Evolutionary conservation across 345 rosid species (phyloP), one percentile per base, ranked within the genome.

Genomic region (Cochlearia excelsa): DNA sequence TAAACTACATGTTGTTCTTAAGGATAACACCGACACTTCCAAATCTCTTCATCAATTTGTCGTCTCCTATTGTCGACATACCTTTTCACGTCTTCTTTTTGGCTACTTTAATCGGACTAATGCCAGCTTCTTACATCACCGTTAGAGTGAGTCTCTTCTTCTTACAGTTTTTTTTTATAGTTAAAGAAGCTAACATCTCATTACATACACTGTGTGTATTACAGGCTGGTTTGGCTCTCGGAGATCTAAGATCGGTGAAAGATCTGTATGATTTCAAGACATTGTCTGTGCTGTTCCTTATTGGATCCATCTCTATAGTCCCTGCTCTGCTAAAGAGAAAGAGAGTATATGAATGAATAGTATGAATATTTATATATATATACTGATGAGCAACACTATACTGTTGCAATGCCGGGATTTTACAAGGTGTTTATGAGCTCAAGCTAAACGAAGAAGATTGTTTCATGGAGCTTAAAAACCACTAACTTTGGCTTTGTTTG

Each of bases 1-100:
- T 93, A 76, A 89, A 89, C 74, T 93, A 93, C 72, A 89, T 89
- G 99, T 77, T 93, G 51, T 93, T 92, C 81, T 74, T 93, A 77
- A 83, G 99, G 68, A 77, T 89, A 69, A 93, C 99, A 55, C 99
- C 99, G 4, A 74, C 99, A 2, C 70, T 93, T 62, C 99, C 97
- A 65, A 93, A 93, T 70, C 95, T 93, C 39, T 93, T 93, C 59
- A 93, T 93, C 78, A 93, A 89, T 81, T 78, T 93, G 83, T 94
- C 99, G 4, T 93, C 99, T 57, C 97, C 99, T 6, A 93, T 93
- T 27, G 94, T 93, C 37, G 97, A 86, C 77, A 79, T 93, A 72
- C 99, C 99, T 3, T 89, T 93, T 70, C 94, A 87, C 61, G 64
- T 89, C 59, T 93, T 93, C 95, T 89, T 93, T 66, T 70, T 65